A percentile compares a stretch with the other conserved stretches of the same genome.
These are phyloP conservation scores for Pyrrhoderma noxium DNA, from an alignment of 1,284 basidiomycete genomes.

Conservation along the genomic window DNA sequence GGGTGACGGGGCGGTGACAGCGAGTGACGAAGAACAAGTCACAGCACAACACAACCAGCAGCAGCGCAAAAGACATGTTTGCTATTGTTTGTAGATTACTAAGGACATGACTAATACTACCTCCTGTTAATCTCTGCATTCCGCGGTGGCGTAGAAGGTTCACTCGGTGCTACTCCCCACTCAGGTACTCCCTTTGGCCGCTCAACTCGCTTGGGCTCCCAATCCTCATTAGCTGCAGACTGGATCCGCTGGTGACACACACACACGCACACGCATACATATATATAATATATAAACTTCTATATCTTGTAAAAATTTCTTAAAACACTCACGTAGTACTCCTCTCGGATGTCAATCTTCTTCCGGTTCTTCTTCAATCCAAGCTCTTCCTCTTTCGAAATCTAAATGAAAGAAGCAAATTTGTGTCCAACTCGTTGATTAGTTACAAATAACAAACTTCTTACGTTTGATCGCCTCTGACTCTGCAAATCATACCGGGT, in stretches of 20 bases:
- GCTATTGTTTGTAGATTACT: background rate
- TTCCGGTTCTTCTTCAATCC: conserved; percentile 74
- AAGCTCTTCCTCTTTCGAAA: conserved; percentile 81
- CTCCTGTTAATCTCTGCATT: background rate
- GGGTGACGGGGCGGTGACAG: conserved; percentile 13
- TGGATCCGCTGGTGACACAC: conserved; percentile 49
- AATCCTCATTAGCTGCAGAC: conserved; percentile 58
- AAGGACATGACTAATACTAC: background rate
- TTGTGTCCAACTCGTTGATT: too few species aligned
- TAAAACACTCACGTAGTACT: conserved; percentile 89
- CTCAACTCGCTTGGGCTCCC: conserved; percentile 83
- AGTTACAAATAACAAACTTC: conserved; percentile 20
- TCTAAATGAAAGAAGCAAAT: conserved; percentile 32
- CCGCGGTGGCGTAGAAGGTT: conserved; percentile 26
- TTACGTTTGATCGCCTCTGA: conserved; percentile 66
- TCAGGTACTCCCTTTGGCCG: conserved; percentile 80
- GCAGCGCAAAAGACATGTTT: background rate
- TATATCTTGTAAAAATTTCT: too few species aligned
- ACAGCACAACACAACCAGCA: background rate
- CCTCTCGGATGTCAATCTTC: conserved; percentile 89
- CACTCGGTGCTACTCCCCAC: conserved; percentile 77
- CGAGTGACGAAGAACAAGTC: background rate
- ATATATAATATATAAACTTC: too few species aligned
- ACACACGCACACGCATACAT: too few species aligned
- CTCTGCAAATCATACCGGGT: conserved; percentile 88